Conservation (phyloP, 306 rosid species). For the Morella rubra region DNA sequence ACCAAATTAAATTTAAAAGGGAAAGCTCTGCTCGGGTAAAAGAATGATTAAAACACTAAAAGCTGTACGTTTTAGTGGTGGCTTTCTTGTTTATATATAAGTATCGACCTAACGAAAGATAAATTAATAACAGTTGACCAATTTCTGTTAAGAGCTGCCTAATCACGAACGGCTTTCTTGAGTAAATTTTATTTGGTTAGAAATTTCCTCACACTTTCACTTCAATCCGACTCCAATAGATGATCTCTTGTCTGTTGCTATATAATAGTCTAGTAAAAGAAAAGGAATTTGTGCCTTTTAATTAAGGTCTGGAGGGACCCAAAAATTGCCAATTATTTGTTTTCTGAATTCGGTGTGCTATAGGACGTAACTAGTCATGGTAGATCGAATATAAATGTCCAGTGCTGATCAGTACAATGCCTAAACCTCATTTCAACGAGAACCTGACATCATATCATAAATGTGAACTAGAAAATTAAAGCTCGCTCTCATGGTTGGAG, state of each 20-base stretch:
- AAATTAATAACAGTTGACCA: conserved; percentile 19
- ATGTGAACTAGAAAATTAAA: no score
- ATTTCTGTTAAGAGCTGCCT: not conserved
- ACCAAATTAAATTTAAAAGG: not conserved
- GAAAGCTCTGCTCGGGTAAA: not conserved
- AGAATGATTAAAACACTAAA: conserved; percentile 9
- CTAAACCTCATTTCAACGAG: no score
- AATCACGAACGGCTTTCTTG: not conserved
- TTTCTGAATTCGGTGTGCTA: not conserved
- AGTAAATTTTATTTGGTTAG: conserved; percentile 7
- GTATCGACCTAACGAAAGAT: not conserved
- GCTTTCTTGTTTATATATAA: not conserved
- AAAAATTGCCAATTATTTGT: conserved; percentile 25
- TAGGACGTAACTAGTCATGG: not conserved
- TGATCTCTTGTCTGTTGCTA: no score
- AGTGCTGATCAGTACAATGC: no score
- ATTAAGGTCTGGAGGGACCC: not conserved
- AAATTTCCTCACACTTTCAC: conserved; percentile 22
- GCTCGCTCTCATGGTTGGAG: no score
- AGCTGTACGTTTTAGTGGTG: conserved; percentile 14
- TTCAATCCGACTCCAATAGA: conserved; percentile 23
- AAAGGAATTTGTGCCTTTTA: not conserved
- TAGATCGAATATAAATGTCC: no score
- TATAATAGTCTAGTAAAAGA: no score
- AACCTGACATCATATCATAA: no score